A percentile compares a stretch with the other conserved stretches of the same genome.
Conservation (phyloP, 2,329 filamentous ascomycete species). For the Sordariomycetes sp. region DNA sequence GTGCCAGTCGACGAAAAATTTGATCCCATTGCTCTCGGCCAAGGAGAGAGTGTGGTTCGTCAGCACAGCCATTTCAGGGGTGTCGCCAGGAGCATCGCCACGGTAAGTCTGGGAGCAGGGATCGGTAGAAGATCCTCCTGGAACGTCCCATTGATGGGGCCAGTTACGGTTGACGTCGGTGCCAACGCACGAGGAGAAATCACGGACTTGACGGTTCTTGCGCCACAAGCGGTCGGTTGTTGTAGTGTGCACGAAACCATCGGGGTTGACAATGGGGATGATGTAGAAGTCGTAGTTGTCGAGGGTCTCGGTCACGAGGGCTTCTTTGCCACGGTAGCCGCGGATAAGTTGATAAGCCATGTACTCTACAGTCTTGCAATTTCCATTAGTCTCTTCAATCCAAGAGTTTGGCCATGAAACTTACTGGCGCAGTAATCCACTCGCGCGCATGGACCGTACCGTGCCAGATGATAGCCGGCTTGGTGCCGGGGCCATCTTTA, state of each 20-base stretch:
- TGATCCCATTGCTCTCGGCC: constrained; percentile 30
- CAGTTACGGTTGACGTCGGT: constrained; percentile 47
- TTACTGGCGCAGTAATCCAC: constrained; percentile 37
- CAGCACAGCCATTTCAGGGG: constrained; percentile 38
- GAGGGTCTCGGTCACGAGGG: constrained; percentile 22
- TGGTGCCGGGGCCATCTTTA: constrained; percentile 27
- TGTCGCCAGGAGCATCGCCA: constrained; percentile 26
- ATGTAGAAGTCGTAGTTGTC: constrained; percentile 60
- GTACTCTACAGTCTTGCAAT: constrained; percentile 36
- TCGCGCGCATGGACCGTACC: constrained; percentile 51
- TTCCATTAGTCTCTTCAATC: neutral
- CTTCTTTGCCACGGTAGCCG: constrained; percentile 11
- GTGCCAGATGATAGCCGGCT: constrained; percentile 46
- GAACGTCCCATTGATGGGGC: constrained; percentile 38
- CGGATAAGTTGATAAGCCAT: constrained; percentile 36
- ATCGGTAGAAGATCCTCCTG: constrained; percentile 33
- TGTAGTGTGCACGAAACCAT: constrained; percentile 49
- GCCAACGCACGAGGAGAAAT: constrained; percentile 28
- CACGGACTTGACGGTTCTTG: constrained; percentile 37
- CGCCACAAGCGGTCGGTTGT: constrained; percentile 45
- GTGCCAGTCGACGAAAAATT: constrained; percentile 53
- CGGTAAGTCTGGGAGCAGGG: constrained; percentile 36
- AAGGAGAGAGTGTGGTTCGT: constrained; percentile 16
- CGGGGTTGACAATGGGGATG: constrained; percentile 53
- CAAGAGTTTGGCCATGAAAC: constrained; percentile 8